These are phyloP conservation scores for Trichophyton verrucosum DNA, from an alignment of 2,329 filamentous ascomycete species.

Conservation along the genomic window DNA sequence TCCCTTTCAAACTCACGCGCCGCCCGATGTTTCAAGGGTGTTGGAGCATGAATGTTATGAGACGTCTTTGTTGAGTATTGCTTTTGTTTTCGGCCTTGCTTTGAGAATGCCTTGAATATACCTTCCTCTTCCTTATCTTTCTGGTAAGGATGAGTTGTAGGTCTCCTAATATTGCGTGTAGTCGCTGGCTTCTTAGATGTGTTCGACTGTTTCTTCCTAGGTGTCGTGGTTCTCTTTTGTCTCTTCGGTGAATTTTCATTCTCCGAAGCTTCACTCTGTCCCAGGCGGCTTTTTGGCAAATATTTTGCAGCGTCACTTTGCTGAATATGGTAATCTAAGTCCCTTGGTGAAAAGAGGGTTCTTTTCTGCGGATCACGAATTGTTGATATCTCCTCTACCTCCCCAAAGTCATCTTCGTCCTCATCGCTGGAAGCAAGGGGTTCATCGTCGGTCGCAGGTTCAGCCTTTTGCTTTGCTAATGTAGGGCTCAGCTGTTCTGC, in stretches of 20 bases:
- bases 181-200: neutral
- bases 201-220: neutral
- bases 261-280: neutral
- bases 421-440: conserved; percentile 26
- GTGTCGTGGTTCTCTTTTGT: neutral
- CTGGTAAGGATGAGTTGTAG: neutral
- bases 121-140: neutral
- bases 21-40: neutral
- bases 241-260: neutral
- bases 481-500: neutral
- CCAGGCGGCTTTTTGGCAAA: neutral
- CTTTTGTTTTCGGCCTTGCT: neutral
- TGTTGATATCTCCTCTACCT: neutral
- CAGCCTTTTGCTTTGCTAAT: conserved; percentile 7
- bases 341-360: conserved; percentile 2
- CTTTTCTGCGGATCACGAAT: neutral
- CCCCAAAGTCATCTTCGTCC: conserved; percentile 3
- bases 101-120: neutral
- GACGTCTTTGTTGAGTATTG: neutral
- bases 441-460: conserved; percentile 25
- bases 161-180: neutral
- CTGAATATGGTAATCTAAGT: neutral
- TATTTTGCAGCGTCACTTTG: neutral
- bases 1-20: neutral
- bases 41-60: neutral